Conservation (phyloP, 345 rosid genomes). For the Salix suchowensis region DNA sequence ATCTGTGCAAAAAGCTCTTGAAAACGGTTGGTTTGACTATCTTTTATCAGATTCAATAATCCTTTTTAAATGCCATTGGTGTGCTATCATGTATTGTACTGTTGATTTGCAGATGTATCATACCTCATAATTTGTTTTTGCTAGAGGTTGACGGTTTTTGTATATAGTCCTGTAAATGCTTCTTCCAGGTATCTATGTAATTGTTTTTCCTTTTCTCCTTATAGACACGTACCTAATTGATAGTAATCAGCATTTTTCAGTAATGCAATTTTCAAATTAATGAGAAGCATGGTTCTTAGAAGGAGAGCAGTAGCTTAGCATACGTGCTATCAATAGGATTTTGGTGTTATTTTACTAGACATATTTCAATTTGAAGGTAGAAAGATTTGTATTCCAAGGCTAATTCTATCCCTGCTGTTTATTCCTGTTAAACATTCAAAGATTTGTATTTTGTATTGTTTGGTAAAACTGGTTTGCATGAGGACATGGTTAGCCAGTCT, state of each 20-base stretch:
- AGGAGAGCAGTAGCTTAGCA: background rate
- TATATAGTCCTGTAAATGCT: background rate
- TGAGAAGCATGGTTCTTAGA: background rate
- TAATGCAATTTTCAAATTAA: background rate
- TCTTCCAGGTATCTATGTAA: background rate
- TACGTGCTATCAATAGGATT: background rate
- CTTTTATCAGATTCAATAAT: background rate
- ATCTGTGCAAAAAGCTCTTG: constrained; percentile 58
- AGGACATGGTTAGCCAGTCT: background rate
- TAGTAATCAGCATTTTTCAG: background rate
- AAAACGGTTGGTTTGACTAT: constrained; percentile 40
- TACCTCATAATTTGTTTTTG: background rate
- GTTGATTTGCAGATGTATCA: background rate
- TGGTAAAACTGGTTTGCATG: background rate
- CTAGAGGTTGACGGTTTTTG: background rate
- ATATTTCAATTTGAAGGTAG: background rate
- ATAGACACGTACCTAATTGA: background rate
- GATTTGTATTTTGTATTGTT: background rate
- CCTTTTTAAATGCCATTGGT: background rate
- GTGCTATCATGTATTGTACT: background rate
- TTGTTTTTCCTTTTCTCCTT: background rate
- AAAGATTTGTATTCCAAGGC: background rate
- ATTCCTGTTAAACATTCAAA: background rate
- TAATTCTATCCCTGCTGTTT: background rate
- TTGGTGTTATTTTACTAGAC: background rate